These are phyloP conservation scores for Fusarium armeniacum DNA, from an alignment of 2,329 filamentous ascomycete species.

Conservation along the genomic window DNA sequence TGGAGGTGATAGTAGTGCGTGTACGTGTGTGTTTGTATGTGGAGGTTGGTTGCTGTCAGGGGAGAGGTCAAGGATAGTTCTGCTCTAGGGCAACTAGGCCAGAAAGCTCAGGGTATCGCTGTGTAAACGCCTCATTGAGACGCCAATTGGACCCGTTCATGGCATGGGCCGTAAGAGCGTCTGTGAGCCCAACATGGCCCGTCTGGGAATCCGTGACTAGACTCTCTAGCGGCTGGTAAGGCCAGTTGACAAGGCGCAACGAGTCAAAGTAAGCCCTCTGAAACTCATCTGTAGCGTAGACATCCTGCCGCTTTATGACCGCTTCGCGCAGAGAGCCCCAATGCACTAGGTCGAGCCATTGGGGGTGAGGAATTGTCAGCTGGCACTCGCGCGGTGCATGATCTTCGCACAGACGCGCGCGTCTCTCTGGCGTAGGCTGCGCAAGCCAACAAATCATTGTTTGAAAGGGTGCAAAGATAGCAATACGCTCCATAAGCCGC, in stretches of 20 bases:
- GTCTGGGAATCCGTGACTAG: slow-evolving; percentile 41
- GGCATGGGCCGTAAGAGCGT: slow-evolving; percentile 37
- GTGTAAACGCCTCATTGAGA: slow-evolving; percentile 29
- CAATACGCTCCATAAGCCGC: slow-evolving; percentile 53
- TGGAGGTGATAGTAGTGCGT: neutral
- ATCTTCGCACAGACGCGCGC: slow-evolving; percentile 40
- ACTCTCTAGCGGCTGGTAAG: slow-evolving; percentile 40
- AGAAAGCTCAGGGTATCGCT: slow-evolving; percentile 41
- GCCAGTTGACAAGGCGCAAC: slow-evolving; percentile 56
- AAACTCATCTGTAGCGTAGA: slow-evolving; percentile 57
- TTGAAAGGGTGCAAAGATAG: slow-evolving; percentile 53
- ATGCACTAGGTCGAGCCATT: slow-evolving; percentile 54
- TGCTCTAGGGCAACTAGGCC: slow-evolving; percentile 33
- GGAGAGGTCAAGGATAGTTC: slow-evolving; percentile 15
- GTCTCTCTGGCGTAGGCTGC: slow-evolving; percentile 53
- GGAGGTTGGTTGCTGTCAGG: neutral
- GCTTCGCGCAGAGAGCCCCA: slow-evolving; percentile 55
- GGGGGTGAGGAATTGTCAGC: slow-evolving; percentile 48
- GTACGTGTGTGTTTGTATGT: neutral
- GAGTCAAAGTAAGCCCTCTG: slow-evolving; percentile 53
- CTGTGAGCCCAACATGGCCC: slow-evolving; percentile 43
- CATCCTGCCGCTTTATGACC: slow-evolving; percentile 54
- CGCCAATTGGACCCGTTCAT: slow-evolving; percentile 42
- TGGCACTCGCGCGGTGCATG: slow-evolving; percentile 50
- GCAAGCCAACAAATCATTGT: slow-evolving; percentile 51